A percentile compares a stretch with the other conserved stretches of the same genome.
Evolutionary conservation across 805 yeast species (phyloP).

Genomic region (Candida palmyrensis): DNA sequence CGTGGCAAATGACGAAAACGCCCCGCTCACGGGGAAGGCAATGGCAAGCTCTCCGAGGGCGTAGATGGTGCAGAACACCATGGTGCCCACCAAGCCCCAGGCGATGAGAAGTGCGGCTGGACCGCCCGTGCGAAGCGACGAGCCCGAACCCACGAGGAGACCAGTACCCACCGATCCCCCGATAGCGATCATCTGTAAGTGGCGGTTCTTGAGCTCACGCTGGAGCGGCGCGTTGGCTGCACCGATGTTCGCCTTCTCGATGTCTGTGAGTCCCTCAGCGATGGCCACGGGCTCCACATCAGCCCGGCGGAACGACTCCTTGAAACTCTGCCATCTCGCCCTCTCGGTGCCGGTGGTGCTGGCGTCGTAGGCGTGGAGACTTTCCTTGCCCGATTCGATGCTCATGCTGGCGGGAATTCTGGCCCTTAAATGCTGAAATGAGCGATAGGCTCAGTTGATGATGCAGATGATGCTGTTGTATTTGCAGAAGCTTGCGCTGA

Average conservation of each 20-base stretch:
- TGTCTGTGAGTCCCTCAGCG: slow-evolving; percentile 16
- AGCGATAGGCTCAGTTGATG: too few relatives aligned
- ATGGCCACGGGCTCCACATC: slow-evolving; percentile 8
- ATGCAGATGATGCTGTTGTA: too few relatives aligned
- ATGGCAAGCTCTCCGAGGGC: slow-evolving; percentile 67
- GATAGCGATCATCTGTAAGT: slow-evolving; percentile 45
- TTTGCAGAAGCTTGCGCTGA: too few relatives aligned
- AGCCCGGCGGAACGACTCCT: slow-evolving; percentile 27
- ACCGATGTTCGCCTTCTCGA: slow-evolving; percentile 31
- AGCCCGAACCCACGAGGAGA: slow-evolving; percentile 49
- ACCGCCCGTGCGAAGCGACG: slow-evolving; percentile 33
- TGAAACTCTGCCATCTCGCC: slow-evolving; percentile 15
- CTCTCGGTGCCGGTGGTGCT: not conserved
- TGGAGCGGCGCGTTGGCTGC: slow-evolving; percentile 23
- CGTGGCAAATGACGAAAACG: slow-evolving; percentile 35
- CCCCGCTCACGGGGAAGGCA: slow-evolving; percentile 34
- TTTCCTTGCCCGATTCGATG: not conserved
- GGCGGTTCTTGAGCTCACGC: slow-evolving; percentile 46
- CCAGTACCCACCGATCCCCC: slow-evolving; percentile 64
- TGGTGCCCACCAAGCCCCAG: slow-evolving; percentile 50
- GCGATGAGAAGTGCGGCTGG: slow-evolving; percentile 48
- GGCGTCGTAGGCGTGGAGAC: not conserved
- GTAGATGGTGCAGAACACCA: slow-evolving; percentile 55
- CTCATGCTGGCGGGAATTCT: too few relatives aligned
- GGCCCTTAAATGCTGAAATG: too few relatives aligned